Conservation (phyloP, 352 stramenopile genomes). For the Phytophthora palmivora region DNA sequence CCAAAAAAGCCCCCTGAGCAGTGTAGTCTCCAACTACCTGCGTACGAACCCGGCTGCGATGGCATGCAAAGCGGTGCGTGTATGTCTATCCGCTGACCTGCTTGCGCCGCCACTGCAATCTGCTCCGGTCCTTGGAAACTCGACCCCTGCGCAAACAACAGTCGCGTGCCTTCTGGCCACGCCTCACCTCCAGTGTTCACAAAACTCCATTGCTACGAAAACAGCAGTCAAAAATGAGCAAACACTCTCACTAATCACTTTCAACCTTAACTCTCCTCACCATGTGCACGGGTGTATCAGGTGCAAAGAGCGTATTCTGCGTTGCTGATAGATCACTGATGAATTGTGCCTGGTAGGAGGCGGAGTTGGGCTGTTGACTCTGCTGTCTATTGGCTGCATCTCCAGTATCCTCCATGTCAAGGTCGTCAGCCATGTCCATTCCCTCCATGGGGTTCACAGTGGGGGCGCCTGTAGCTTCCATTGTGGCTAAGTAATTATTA, state of each 20-base stretch:
- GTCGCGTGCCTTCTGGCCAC: constrained; percentile 65
- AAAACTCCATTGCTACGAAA: constrained; percentile 78
- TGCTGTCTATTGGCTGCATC: constrained; percentile 18
- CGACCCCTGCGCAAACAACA: constrained; percentile 76
- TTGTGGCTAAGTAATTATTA: constrained; percentile 84
- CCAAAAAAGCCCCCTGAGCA: constrained; percentile 72
- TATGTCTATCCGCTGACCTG: constrained; percentile 71
- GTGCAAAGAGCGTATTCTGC: constrained; percentile 62
- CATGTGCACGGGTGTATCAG: constrained; percentile 62
- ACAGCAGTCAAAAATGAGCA: constrained; percentile 1
- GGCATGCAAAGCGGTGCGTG: constrained; percentile 66
- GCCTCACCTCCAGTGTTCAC: constrained; percentile 62
- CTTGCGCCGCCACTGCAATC: constrained; percentile 50
- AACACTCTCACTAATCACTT: background rate
- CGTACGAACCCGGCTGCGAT: constrained; percentile 59
- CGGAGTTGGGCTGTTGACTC: constrained; percentile 33
- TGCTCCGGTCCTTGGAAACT: constrained; percentile 66
- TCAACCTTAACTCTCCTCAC: too few relatives aligned
- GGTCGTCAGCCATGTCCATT: constrained; percentile 42
- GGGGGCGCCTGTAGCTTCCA: constrained; percentile 44
- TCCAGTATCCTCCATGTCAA: constrained; percentile 68
- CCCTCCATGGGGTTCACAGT: constrained; percentile 30
- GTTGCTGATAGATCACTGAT: constrained; percentile 71
- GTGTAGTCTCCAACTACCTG: constrained; percentile 80
- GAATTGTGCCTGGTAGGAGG: constrained; percentile 59